Base-by-base conservation (phyloP, 306 rosid species). In the Fragaria nilgerrensis region DNA sequence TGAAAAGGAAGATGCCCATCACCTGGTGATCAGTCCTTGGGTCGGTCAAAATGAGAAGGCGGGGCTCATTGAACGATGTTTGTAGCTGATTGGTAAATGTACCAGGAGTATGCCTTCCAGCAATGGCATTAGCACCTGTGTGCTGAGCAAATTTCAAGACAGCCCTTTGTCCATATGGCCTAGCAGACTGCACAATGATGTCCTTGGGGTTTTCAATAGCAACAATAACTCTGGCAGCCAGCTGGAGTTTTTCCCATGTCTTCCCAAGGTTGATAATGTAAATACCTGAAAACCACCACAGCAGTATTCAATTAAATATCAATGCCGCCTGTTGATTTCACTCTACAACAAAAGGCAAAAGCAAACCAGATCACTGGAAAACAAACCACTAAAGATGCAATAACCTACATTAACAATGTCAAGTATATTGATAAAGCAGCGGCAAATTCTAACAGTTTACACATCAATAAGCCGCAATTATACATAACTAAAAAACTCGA, bases 21-120 rank as follows among this genome's bases (percentile, higher is more conserved):
- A 94, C 97, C 98, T 94, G 97, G 45, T 90, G 96, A 79, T 92
- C 98, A 0, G 98, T 95, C 69, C 98, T 84, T 43, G 98, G 98
- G 61, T 95, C 98, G 0, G 98, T 95, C 16, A 95, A 89, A 11
- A 95, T 89, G 3, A 95, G 92, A 44, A 95, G 93, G 9, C 98
- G 96, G 5, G 98, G 98, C 87, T 90, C 98, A 2, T 81, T 89
- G 78, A 89, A 92, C 0, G 97, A 95, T 2, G 96, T 88, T 79
- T 95, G 97, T 7, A 92, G 82, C 88, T 95, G 98, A 58, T 95
- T 95, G 14, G 98, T 95, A 69, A 92, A 90, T 4, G 94, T 91
- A 43, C 98, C 97, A 1, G 98, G 97, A 50, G 94, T 94, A 76
- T 91, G 98, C 78, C 96, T 86, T 23, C 97, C 96, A 20, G 96